A percentile compares a stretch with the other conserved stretches of the same genome.
These are phyloP conservation scores for Turnera subulata DNA, from an alignment of 345 rosid species.

Conservation along the genomic window DNA sequence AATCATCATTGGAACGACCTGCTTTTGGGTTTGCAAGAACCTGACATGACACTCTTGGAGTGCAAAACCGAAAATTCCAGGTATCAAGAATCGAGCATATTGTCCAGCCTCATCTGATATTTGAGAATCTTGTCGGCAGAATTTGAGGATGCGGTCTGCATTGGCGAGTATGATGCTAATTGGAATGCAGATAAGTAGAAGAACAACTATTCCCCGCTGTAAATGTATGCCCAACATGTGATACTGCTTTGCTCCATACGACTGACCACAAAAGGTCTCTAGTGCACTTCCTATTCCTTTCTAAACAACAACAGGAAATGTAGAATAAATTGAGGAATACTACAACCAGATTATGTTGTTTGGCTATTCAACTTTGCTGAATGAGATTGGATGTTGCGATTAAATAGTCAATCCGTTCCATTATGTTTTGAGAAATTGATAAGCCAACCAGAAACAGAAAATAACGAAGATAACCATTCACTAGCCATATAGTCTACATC, in stretches of 20 bases:
- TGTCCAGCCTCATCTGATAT: conserved; percentile 42
- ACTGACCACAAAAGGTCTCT: conserved; percentile 39
- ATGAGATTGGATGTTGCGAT: too few species aligned
- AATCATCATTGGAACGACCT: conserved; percentile 46
- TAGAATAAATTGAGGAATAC: too few species aligned
- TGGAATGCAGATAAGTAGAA: conserved; percentile 16
- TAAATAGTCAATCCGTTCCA: too few species aligned
- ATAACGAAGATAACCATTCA: too few species aligned
- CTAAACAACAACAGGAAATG: conserved; percentile 7
- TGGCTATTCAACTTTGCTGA: too few species aligned
- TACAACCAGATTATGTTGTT: too few species aligned
- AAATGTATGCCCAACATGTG: conserved; percentile 24
- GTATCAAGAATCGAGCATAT: conserved; percentile 42
- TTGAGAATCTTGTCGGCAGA: conserved; percentile 19
- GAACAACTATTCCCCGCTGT: conserved; percentile 27
- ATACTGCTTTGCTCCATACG: conserved; percentile 32
- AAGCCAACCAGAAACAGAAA: too few species aligned
- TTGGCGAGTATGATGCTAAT: conserved; percentile 18
- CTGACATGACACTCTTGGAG: conserved; percentile 39
- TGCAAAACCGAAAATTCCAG: conserved; percentile 39
- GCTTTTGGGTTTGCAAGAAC: conserved; percentile 48
- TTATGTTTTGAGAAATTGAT: too few species aligned
- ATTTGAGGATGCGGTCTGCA: conserved; percentile 11
- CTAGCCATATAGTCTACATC: too few species aligned
- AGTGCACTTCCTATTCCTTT: conserved; percentile 25